A percentile compares a stretch with the other conserved stretches of the same genome.
Conservation (phyloP, 768 basidiomycete species). For the Termitomyces sp. region DNA sequence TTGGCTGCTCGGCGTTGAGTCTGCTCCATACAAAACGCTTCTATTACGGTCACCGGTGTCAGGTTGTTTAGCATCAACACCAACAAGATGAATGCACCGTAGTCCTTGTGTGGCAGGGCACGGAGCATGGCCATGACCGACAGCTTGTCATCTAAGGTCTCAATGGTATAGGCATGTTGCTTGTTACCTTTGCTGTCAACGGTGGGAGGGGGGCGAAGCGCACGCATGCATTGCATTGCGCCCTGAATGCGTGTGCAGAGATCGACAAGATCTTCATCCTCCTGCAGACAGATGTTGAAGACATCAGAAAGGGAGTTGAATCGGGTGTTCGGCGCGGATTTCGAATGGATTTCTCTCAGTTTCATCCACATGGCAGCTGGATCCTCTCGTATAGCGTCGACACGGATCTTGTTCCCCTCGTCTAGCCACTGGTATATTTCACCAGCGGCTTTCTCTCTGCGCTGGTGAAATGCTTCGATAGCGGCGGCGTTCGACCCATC, state of each 20-base stretch:
- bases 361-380: not conserved
- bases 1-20: no score
- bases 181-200: not conserved
- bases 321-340: not conserved
- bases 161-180: not conserved
- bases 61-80: not conserved
- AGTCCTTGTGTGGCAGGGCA: not conserved
- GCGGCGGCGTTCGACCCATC: no score
- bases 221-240: not conserved
- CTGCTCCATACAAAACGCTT: no score
- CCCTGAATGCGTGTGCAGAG: not conserved
- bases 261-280: not conserved
- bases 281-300: not conserved
- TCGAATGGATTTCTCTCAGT: not conserved
- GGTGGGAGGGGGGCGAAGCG: not conserved
- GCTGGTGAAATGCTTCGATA: not conserved
- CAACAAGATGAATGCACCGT: not conserved
- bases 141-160: not conserved
- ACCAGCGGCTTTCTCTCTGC: not conserved
- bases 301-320: not conserved
- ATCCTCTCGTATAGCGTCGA: not conserved
- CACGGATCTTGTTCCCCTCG: not conserved
- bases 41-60: not conserved
- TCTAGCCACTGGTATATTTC: not conserved
- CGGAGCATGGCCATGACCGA: constrained; percentile 1